phyloP scores from a whole-genome alignment of 2,329 filamentous ascomycete species.

The Aspergillus luchuensis region DNA sequence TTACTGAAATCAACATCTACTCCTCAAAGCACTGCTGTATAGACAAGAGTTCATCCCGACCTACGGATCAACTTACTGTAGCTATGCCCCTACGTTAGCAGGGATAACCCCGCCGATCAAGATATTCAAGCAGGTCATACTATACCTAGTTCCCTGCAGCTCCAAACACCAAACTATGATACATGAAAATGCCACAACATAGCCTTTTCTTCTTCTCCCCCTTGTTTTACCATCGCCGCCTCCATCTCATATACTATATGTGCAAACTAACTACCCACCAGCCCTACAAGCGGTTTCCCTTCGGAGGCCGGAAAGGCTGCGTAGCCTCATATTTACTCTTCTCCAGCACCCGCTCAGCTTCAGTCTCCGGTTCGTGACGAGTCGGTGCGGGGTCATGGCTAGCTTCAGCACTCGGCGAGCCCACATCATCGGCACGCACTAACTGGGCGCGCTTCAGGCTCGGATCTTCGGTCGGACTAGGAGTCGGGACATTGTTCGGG shows the following conservation, averaged over 20 bases:
- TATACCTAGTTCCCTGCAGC: not conserved
- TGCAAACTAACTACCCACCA: not conserved
- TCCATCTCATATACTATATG: not conserved
- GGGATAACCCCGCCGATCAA: not conserved
- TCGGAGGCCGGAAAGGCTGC: slow-evolving; percentile 72
- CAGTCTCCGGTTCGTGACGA: slow-evolving; percentile 73
- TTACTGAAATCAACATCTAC: too few species aligned
- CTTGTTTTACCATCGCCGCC: not conserved
- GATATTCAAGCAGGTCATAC: not conserved
- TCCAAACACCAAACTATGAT: not conserved
- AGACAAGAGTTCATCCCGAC: not conserved
- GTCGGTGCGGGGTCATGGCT: slow-evolving; percentile 82
- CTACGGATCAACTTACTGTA: not conserved
- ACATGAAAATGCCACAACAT: slow-evolving; percentile 1
- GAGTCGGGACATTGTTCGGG: slow-evolving; percentile 16
- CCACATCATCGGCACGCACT: slow-evolving; percentile 49
- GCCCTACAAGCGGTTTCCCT: slow-evolving; percentile 77
- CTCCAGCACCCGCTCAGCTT: slow-evolving; percentile 66
- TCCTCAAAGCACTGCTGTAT: not conserved
- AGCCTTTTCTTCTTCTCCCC: not conserved
- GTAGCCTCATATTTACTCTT: slow-evolving; percentile 89
- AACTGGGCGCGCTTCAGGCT: slow-evolving; percentile 40
- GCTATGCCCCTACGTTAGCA: not conserved
- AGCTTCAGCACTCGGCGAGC: slow-evolving; percentile 72
- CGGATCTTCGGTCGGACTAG: slow-evolving; percentile 28